Percentiles rank a stretch among this genome's conserved stretches.
Conservation (phyloP, 1,284 basidiomycete genomes). For the Heterobasidion occidentale region DNA sequence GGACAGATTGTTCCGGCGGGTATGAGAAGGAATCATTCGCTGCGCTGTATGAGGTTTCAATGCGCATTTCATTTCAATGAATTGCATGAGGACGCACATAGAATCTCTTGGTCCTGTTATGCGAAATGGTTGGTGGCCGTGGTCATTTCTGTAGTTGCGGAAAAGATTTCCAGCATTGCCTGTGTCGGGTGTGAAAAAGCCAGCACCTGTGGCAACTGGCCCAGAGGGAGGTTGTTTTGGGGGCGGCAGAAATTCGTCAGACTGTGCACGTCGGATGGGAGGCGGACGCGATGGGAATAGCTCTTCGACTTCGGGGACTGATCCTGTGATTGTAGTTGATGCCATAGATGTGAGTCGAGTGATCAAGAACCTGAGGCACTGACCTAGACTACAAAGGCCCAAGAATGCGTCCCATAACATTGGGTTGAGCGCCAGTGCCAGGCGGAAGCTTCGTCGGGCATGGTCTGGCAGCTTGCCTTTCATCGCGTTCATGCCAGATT, state of each 20-base stretch:
- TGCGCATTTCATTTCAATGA: not conserved
- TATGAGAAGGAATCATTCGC: slow-evolving; percentile 56
- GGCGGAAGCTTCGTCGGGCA: slow-evolving; percentile 64
- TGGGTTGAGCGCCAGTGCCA: slow-evolving; percentile 70
- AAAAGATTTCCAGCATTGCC: slow-evolving; percentile 44
- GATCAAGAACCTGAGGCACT: slow-evolving; percentile 16
- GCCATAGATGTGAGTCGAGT: slow-evolving; percentile 7
- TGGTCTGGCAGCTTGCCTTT: slow-evolving; percentile 70
- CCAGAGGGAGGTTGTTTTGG: slow-evolving; percentile 26
- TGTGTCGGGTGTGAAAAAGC: slow-evolving; percentile 75
- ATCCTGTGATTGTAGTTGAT: slow-evolving; percentile 33
- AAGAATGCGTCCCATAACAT: slow-evolving; percentile 93
- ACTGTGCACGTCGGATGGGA: slow-evolving; percentile 44
- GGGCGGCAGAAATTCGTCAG: slow-evolving; percentile 36
- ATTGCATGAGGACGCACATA: slow-evolving; percentile 34
- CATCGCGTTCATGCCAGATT: slow-evolving; percentile 60
- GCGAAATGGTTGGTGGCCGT: slow-evolving; percentile 45
- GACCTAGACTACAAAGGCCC: slow-evolving; percentile 79
- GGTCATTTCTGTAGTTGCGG: slow-evolving; percentile 35
- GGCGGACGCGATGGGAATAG: slow-evolving; percentile 59
- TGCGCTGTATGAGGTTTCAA: slow-evolving; percentile 28
- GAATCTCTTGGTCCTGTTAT: slow-evolving; percentile 51
- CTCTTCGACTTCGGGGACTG: slow-evolving; percentile 59
- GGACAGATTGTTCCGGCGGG: slow-evolving; percentile 51
- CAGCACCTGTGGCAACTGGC: slow-evolving; percentile 50